phyloP scores from a whole-genome alignment of 345 rosid species.

The Clausena lansium region DNA sequence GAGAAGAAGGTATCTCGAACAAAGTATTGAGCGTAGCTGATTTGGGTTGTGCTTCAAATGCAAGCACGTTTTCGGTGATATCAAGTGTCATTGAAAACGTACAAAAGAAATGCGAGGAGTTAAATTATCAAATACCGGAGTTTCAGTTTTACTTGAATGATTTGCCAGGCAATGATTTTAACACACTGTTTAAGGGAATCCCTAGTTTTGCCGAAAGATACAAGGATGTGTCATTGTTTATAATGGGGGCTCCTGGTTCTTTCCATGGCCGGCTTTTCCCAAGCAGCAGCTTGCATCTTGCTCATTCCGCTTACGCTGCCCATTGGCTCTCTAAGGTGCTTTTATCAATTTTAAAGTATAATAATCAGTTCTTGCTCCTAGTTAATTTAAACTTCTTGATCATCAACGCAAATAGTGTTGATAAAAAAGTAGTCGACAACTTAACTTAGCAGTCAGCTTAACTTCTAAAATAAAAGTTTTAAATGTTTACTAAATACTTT shows the following conservation, averaged over 20 bases:
- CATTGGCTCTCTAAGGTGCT: constrained; percentile 46
- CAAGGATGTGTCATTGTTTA: constrained; percentile 6
- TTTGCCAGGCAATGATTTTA: constrained; percentile 30
- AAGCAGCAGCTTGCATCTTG: constrained; percentile 6
- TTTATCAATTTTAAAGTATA: too few relatives aligned
- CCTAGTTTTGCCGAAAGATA: neutral
- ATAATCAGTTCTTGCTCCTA: too few relatives aligned
- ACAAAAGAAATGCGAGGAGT: neutral
- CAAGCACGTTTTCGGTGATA: constrained; percentile 9
- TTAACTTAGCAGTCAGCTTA: too few relatives aligned
- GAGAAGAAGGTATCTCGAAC: neutral
- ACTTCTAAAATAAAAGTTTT: too few relatives aligned
- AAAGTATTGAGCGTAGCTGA: constrained; percentile 19
- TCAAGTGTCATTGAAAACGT: constrained; percentile 3
- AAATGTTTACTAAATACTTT: too few relatives aligned
- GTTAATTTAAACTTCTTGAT: too few relatives aligned
- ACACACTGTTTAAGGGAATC: constrained; percentile 19
- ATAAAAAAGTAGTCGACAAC: too few relatives aligned
- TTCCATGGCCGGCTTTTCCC: constrained; percentile 29
- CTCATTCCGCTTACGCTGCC: constrained; percentile 22
- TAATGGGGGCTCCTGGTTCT: constrained; percentile 26
- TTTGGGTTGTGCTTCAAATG: constrained; percentile 25
- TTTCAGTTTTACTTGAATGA: constrained; percentile 23
- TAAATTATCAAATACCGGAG: constrained; percentile 8
- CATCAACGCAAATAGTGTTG: too few relatives aligned